These are phyloP conservation scores for Arabidopsis arenosa DNA, from an alignment of 345 rosid species.

Conservation along the genomic window DNA sequence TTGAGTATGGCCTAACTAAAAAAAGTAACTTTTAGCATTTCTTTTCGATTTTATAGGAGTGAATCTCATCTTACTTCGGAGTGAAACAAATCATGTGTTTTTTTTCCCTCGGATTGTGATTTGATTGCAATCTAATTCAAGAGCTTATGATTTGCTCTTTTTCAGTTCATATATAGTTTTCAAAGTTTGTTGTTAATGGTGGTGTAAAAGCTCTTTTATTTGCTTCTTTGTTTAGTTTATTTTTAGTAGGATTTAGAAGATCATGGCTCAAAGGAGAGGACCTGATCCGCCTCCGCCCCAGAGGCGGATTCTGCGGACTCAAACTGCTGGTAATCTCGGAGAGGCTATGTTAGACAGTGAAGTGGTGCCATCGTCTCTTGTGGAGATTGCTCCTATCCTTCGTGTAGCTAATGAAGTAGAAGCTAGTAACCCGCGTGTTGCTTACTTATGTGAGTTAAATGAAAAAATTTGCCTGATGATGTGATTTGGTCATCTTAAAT, in stretches of 20 bases:
- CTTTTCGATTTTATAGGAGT: conserved; percentile 14
- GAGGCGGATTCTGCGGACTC: conserved; percentile 63
- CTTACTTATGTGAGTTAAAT: conserved; percentile 61
- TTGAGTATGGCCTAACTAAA: not conserved
- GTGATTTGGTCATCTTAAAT: not conserved
- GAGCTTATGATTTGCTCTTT: conserved; percentile 14
- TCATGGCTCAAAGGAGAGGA: conserved; percentile 53
- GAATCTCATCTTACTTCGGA: conserved; percentile 38
- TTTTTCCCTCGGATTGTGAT: not conserved
- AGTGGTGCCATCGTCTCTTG: conserved; percentile 63
- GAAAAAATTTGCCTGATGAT: not conserved
- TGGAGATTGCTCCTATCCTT: conserved; percentile 67
- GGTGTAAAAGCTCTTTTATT: conserved; percentile 6
- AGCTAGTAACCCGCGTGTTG: conserved; percentile 59
- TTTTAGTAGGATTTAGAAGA: conserved; percentile 35
- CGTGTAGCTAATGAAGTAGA: conserved; percentile 73
- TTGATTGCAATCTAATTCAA: conserved; percentile 7
- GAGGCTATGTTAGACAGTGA: conserved; percentile 68
- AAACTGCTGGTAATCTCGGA: conserved; percentile 62
- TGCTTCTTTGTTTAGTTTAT: conserved; percentile 7
- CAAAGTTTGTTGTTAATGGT: conserved; percentile 16
- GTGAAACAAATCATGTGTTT: conserved; percentile 25
- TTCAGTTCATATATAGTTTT: not conserved
- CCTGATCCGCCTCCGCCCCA: conserved; percentile 51
- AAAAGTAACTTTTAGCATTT: conserved; percentile 30